Base-by-base conservation (phyloP, 2,329 filamentous ascomycete species). In the Pyrenochaeta sp. region DNA sequence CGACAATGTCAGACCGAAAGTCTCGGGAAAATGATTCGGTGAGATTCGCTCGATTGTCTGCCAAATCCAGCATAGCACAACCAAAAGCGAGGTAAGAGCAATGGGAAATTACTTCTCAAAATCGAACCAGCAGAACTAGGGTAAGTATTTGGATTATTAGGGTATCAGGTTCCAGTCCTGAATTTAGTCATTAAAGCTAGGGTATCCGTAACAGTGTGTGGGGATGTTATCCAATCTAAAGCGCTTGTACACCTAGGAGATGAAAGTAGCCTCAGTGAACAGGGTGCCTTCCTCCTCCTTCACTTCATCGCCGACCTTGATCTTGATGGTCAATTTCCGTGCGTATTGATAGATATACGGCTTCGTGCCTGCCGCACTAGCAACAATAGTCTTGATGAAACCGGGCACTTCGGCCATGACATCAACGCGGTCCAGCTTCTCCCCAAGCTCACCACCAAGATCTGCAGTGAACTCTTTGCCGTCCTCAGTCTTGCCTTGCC, bases 341-440 rank as follows among this genome's bases (percentile, higher is more conserved):
- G 80, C 80, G 73, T 86, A 97, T 88, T 96, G 94, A 75, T 96
- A 99, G 62, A 99, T 97, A 72, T 96, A 99, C 4, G 94, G 94
- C 78, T 91, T 94, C 19, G 94, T 96, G 51, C 94, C 94, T 3
- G 87, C 90, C 9, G 93, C 90, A 54, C 83, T 87, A 29, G 89
- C 89, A 18, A 96, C 91, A 67, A 99, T 90, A 60, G 86, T 86
- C 83, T 99, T 99, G 72, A 99, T 87, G 63, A 99, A 96, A 20
- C 88, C 90, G 3, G 94, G 94, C 23, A 99, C 88, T 73, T 99
- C 92, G 17, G 89, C 90, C 90, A 99, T 95, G 62, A 99, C 87
- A 74, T 99, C 94, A 54, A 99, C 85, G 53, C 88, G 83, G 73
- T 99, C 94, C 21, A 87, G 75, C 35, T 85, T 83, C 37, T 83